These are phyloP conservation scores for Stagonosporopsis rhizophila DNA, from an alignment of 2,329 filamentous ascomycete genomes.

Conservation along the genomic window DNA sequence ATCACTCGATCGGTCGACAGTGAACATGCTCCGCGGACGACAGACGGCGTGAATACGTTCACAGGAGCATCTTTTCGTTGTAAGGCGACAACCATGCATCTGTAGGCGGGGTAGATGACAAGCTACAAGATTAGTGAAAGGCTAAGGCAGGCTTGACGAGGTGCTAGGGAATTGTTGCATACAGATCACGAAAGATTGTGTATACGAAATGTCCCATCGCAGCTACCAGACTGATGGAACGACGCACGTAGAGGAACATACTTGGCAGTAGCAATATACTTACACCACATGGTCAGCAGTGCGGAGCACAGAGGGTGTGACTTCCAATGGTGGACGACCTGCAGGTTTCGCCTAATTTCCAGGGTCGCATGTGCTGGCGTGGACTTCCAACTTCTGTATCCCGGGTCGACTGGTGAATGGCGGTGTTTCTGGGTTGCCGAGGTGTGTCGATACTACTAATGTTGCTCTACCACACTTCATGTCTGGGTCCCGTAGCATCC, in stretches of 20 bases:
- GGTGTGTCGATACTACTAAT: constrained; percentile 58
- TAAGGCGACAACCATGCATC: background rate
- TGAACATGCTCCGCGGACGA: background rate
- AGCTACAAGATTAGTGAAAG: background rate
- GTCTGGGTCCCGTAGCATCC: constrained; percentile 8
- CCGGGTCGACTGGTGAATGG: constrained; percentile 5
- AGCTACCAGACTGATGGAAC: background rate
- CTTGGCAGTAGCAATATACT: background rate
- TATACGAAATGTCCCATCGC: background rate
- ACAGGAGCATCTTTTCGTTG: too few species aligned
- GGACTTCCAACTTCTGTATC: background rate
- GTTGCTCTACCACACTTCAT: constrained; percentile 90
- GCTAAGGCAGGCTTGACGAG: background rate
- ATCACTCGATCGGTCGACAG: too few species aligned
- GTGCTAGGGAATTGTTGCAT: background rate
- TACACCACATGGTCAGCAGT: background rate
- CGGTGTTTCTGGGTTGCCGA: constrained; percentile 9
- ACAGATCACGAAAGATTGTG: background rate
- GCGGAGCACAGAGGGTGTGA: background rate
- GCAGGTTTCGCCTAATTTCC: background rate
- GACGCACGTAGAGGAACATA: background rate
- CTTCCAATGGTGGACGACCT: background rate
- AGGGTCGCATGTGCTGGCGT: constrained; percentile 7
- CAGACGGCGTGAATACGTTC: background rate
- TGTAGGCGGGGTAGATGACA: background rate